A percentile compares a stretch with the other conserved stretches of the same genome.
These are phyloP conservation scores for Pterocarpus macrocarpus DNA, from an alignment of 306 rosid genomes.

Conservation along the genomic window DNA sequence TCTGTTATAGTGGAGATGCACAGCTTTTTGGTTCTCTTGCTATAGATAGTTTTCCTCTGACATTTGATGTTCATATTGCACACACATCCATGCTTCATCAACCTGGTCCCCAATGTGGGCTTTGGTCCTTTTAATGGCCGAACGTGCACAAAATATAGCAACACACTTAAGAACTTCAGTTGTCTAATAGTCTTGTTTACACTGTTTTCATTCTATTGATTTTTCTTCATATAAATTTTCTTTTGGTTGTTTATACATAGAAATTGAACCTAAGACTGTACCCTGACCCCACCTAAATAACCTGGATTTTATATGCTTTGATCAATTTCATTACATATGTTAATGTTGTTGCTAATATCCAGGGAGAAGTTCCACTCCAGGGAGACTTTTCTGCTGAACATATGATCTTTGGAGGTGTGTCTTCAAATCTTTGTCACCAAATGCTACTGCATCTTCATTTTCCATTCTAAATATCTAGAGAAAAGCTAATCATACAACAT, in stretches of 20 bases:
- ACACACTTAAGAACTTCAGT: conserved; percentile 23
- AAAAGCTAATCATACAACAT: conserved; percentile 17
- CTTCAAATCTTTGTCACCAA: conserved; percentile 37
- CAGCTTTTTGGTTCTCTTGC: background rate
- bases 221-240: conserved; percentile 3
- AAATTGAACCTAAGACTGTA: conserved; percentile 12
- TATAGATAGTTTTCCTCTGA: background rate
- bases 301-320: conserved; percentile 36
- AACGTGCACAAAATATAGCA: conserved; percentile 3
- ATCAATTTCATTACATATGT: conserved; percentile 39
- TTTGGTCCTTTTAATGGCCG: conserved; percentile 14
- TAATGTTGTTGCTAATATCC: conserved; percentile 48
- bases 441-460: conserved; percentile 21
- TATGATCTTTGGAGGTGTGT: conserved; percentile 97
- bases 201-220: background rate
- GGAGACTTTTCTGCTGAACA: conserved; percentile 99
- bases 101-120: conserved; percentile 28
- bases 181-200: conserved; percentile 7
- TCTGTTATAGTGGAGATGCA: conserved; percentile 15
- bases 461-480: conserved; percentile 16
- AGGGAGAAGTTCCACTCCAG: conserved; percentile 97
- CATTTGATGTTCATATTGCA: conserved; percentile 17
- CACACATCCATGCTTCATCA: background rate
- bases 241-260: background rate
- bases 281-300: background rate